Conservation (phyloP, 192 early-diverging fungal species). For the Rhizophagus prolifer region DNA sequence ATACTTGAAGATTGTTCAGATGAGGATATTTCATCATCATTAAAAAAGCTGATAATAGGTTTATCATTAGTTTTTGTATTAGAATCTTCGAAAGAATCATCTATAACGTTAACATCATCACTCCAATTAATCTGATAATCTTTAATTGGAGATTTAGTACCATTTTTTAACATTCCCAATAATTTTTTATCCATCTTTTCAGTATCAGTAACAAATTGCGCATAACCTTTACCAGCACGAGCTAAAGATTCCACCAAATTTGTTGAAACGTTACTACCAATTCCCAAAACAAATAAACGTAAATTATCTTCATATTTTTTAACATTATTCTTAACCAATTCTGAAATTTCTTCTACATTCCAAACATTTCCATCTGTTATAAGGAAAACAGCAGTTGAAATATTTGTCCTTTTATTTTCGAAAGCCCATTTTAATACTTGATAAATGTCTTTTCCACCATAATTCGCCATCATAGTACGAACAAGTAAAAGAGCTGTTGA, state of each 20-base stretch:
- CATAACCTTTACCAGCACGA: constrained; percentile 47
- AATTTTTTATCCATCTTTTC: constrained; percentile 56
- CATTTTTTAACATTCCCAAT: constrained; percentile 54
- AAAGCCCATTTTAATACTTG: constrained; percentile 37
- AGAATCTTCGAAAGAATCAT: background rate
- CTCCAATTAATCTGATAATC: constrained; percentile 44
- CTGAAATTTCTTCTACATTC: constrained; percentile 42
- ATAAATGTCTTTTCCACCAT: constrained; percentile 55
- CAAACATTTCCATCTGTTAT: constrained; percentile 52
- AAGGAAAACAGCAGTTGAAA: constrained; percentile 44
- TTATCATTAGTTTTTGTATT: background rate
- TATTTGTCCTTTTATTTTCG: constrained; percentile 29
- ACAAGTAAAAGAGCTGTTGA: constrained; percentile 36
- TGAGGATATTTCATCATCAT: background rate
- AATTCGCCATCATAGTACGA: constrained; percentile 37
- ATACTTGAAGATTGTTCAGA: background rate
- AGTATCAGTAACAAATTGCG: constrained; percentile 43
- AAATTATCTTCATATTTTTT: constrained; percentile 16
- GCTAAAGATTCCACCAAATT: constrained; percentile 51
- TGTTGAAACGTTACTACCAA: constrained; percentile 54
- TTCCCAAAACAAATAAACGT: constrained; percentile 51
- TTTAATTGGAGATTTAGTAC: constrained; percentile 38
- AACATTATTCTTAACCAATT: constrained; percentile 29
- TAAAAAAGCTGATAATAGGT: background rate
- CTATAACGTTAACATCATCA: background rate